phyloP scores from a whole-genome alignment of 306 rosid species.

The Vachellia collinsii region DNA sequence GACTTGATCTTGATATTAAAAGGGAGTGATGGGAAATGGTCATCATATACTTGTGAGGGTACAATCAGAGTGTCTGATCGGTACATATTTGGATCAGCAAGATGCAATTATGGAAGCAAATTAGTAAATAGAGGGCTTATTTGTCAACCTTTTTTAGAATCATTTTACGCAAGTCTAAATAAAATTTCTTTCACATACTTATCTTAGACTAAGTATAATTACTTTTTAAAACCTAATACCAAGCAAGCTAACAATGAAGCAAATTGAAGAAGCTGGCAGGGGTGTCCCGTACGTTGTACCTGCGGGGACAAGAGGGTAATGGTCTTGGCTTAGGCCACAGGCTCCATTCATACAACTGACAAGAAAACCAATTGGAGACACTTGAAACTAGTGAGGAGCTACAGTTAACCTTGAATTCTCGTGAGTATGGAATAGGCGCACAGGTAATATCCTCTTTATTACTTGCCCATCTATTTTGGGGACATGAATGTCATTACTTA shows the following conservation, averaged over 20 bases:
- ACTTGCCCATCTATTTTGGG: neutral
- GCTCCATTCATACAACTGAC: slow-evolving; percentile 57
- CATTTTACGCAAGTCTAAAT: no score
- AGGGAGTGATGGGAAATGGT: slow-evolving; percentile 76
- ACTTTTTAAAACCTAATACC: no score
- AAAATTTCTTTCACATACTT: no score
- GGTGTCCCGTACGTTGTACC: slow-evolving; percentile 73
- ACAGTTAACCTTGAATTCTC: slow-evolving; percentile 62
- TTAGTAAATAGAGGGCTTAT: no score
- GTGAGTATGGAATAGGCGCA: slow-evolving; percentile 69
- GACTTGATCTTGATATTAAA: slow-evolving; percentile 23
- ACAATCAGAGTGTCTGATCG: slow-evolving; percentile 74
- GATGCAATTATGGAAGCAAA: slow-evolving; percentile 74
- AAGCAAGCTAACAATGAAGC: slow-evolving; percentile 79
- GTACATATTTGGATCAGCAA: slow-evolving; percentile 73
- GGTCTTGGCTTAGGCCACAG: slow-evolving; percentile 74
- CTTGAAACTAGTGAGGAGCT: slow-evolving; percentile 61
- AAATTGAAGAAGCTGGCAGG: slow-evolving; percentile 72
- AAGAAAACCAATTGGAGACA: slow-evolving; percentile 51
- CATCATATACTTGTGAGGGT: slow-evolving; percentile 72
- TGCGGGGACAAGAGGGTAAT: slow-evolving; percentile 76
- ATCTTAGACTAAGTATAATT: no score
- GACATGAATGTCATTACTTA: neutral
- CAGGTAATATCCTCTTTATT: slow-evolving; percentile 49
- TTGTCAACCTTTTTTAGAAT: no score